Base-by-base conservation (phyloP, 768 basidiomycete species). In the Holtermannia corniformis region DNA sequence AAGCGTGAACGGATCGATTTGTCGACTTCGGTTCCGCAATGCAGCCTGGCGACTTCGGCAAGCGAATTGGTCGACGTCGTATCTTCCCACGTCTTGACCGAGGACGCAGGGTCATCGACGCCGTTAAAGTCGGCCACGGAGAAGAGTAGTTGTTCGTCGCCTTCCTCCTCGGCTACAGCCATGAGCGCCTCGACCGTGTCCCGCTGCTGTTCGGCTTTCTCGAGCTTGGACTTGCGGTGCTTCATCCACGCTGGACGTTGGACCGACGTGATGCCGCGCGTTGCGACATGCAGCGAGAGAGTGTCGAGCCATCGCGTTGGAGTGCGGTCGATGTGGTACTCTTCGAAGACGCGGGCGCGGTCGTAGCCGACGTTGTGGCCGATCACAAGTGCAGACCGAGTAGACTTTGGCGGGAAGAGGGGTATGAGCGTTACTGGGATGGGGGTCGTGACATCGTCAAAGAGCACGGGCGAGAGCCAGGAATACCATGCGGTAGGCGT, bases 351-450 rank as follows among this genome's bases (percentile, higher is more conserved):
- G 11, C 92, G 79, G 14, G 81, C 83, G 16, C 92, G 81, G 71
- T 99, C 95, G 70, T 90, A 97, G 0, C 90, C 86, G 41, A 97
- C 84, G 64, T 95, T 95, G 72, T 99, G 95, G 2, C 95, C 93
- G 25, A 96, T 82, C 22, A 96, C 75, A 25, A 96, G 67, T 13
- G 82, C 79, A 0, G 83, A 76, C 0, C 69, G 58, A 11, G 67
- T 55, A 10, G 80, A 71, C 49, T 78, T 20, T 5, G 40, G 42
- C 13, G 27, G 41, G 51, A 61, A 57, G 14, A 72, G 54, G 11
- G 70, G 71, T n/a, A 70, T 67, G 20, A 72, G 55, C 14, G 28
- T 42, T 5, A 21, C 41, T 4, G 57, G 49, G 7, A 58, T 44
- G 23, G 32, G 40, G 37, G 27, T 16, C 20, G 23, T 60, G 1